Percentiles rank a stretch among this genome's conserved stretches.
These are phyloP conservation scores for Helicosporidium sp. DNA, from an alignment of 139 green algal genomes.

Conservation along the genomic window DNA sequence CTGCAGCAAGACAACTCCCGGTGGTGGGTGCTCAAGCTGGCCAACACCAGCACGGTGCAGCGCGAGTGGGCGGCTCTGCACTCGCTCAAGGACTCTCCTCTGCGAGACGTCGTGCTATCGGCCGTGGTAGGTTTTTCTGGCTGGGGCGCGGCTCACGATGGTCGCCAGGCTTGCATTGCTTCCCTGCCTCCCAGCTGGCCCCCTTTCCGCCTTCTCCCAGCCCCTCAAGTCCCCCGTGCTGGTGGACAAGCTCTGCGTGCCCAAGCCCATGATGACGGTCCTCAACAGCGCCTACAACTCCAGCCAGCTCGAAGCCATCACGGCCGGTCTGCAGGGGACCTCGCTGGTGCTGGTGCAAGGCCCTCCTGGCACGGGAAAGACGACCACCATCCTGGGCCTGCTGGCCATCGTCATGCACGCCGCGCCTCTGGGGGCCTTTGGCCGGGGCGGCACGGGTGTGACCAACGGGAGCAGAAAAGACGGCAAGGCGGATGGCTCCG, in stretches of 20 bases:
- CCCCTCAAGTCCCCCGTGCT: conserved; percentile 6
- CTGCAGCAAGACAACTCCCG: conserved; percentile 4
- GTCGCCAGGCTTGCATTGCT: too few relatives aligned
- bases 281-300: conserved; percentile 53
- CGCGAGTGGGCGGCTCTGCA: conserved; percentile 76
- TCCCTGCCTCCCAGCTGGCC: too few relatives aligned
- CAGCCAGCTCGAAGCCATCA: conserved; percentile 42
- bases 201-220: neutral
- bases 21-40: conserved; percentile 60
- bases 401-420: conserved; percentile 72
- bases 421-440: conserved; percentile 27
- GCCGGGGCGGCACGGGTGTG: neutral
- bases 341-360: conserved; percentile 69
- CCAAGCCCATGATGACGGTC: conserved; percentile 31
- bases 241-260: conserved; percentile 41
- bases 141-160: conserved; percentile 5
- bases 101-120: conserved; percentile 41
- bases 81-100: conserved; percentile 40
- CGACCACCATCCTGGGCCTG: conserved; percentile 64
- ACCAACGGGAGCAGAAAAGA: neutral
- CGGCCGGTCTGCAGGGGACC: conserved; percentile 39
- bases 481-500: neutral
- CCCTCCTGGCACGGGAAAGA: conserved; percentile 72
- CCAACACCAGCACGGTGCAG: conserved; percentile 66
- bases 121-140: conserved; percentile 4